These are phyloP conservation scores for Fusarium domesticum DNA, from an alignment of 2,329 filamentous ascomycete species.

Conservation along the genomic window DNA sequence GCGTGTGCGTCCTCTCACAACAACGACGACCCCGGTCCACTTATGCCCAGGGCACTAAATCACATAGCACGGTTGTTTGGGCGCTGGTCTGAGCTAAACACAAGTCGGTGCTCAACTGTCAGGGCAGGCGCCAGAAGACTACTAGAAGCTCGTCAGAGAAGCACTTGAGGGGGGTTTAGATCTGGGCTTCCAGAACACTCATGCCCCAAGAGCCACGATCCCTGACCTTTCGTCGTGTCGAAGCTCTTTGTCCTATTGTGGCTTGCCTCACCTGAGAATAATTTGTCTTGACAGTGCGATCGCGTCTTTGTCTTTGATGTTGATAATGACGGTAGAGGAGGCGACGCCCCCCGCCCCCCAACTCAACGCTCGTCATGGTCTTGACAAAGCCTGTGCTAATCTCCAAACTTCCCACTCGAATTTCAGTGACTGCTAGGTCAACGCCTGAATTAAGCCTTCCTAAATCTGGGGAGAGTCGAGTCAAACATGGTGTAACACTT, in stretches of 20 bases:
- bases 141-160: neutral
- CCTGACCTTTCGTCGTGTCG: conserved; percentile 22
- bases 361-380: neutral
- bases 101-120: conserved; percentile 21
- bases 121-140: conserved; percentile 17
- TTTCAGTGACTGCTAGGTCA: conserved; percentile 28
- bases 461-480: too few relatives aligned
- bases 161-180: conserved; percentile 22
- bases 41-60: conserved; percentile 16
- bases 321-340: too few relatives aligned
- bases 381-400: conserved; percentile 11
- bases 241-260: conserved; percentile 21
- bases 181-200: conserved; percentile 27
- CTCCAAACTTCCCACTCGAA: conserved; percentile 23
- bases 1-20: conserved; percentile 21
- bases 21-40: conserved; percentile 12
- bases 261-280: conserved; percentile 29
- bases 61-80: conserved; percentile 20
- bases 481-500: neutral
- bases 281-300: conserved; percentile 19
- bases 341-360: too few relatives aligned
- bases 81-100: conserved; percentile 23
- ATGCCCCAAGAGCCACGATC: conserved; percentile 16
- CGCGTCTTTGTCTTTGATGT: conserved; percentile 15
- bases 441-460: conserved; percentile 13